phyloP scores from a whole-genome alignment of 2,329 filamentous ascomycete genomes.

The Aspergillus sp. region DNA sequence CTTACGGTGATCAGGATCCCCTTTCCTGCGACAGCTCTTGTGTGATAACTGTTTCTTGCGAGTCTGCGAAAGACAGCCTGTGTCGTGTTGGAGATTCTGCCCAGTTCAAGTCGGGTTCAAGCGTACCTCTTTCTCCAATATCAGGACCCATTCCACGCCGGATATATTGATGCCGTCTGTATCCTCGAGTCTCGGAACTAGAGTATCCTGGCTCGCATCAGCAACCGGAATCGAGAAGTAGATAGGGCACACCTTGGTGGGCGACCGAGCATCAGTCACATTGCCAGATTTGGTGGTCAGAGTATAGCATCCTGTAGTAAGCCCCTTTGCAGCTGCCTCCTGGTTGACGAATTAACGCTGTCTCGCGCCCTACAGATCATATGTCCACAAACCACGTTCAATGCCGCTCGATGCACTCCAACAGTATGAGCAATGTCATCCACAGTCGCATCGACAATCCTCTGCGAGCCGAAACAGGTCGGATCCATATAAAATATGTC shows the following conservation, averaged over 20 bases:
- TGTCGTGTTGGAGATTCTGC: no score
- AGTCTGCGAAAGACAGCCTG: constrained; percentile 54
- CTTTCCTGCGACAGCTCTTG: constrained; percentile 27
- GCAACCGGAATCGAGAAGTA: neutral
- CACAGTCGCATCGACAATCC: constrained; percentile 48
- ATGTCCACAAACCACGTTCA: constrained; percentile 46
- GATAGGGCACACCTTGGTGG: constrained; percentile 17
- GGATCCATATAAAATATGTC: constrained; percentile 58
- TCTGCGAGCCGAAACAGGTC: constrained; percentile 48
- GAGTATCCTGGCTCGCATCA: constrained; percentile 33
- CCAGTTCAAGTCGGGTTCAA: neutral
- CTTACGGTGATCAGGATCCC: constrained; percentile 50
- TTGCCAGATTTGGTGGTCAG: constrained; percentile 14
- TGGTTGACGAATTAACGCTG: constrained; percentile 11
- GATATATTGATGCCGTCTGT: constrained; percentile 38
- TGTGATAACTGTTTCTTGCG: constrained; percentile 40
- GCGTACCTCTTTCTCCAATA: constrained; percentile 55
- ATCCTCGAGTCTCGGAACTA: constrained; percentile 43
- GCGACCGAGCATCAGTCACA: constrained; percentile 31
- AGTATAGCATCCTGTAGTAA: constrained; percentile 28
- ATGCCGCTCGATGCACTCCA: constrained; percentile 42
- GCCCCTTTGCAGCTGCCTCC: constrained; percentile 36
- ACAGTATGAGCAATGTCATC: constrained; percentile 55
- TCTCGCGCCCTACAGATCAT: neutral
- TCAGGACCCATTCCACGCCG: constrained; percentile 47